A percentile compares a stretch with the other conserved stretches of the same genome.
phyloP scores from a whole-genome alignment of 1,139 yeast genomes.

The Zygosaccharomyces pseudobailii region DNA sequence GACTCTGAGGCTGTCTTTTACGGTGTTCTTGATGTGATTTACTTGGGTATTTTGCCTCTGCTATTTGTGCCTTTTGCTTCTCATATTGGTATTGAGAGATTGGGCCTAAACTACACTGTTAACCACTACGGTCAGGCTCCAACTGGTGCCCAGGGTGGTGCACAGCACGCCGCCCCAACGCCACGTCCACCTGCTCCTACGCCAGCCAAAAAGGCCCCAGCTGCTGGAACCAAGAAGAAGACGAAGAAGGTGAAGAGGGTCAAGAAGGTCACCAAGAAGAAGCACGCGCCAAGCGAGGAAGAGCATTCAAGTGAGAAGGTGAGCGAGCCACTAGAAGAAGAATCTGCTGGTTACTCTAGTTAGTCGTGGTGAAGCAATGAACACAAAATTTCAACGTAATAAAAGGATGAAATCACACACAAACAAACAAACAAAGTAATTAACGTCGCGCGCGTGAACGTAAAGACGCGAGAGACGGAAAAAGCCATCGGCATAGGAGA shows the following conservation, averaged over 20 bases:
- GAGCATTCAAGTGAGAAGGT: neutral
- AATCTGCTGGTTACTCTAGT: neutral
- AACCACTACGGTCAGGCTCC: constrained; percentile 1
- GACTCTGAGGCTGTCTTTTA: constrained; percentile 61
- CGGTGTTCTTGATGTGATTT: constrained; percentile 52
- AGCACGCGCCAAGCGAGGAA: neutral
- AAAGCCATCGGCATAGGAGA: no score
- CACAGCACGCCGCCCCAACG: neutral
- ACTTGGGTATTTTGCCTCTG: constrained; percentile 37
- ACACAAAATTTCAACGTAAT: no score
- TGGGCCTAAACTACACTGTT: constrained; percentile 16
- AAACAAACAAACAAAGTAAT: no score
- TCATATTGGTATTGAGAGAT: constrained; percentile 23
- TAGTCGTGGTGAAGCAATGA: neutral
- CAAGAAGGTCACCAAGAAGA: neutral
- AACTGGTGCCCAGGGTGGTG: neutral
- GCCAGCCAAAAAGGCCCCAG: constrained; percentile 2
- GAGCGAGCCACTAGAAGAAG: neutral
- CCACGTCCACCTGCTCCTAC: neutral
- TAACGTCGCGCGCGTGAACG: no score
- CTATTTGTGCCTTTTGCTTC: constrained; percentile 22
- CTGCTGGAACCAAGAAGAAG: neutral
- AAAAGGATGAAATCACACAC: no score
- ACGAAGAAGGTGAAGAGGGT: constrained; percentile 1
- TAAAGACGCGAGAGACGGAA: no score